phyloP scores from a whole-genome alignment of 2,329 filamentous ascomycete genomes.

The Epichloe festucae region DNA sequence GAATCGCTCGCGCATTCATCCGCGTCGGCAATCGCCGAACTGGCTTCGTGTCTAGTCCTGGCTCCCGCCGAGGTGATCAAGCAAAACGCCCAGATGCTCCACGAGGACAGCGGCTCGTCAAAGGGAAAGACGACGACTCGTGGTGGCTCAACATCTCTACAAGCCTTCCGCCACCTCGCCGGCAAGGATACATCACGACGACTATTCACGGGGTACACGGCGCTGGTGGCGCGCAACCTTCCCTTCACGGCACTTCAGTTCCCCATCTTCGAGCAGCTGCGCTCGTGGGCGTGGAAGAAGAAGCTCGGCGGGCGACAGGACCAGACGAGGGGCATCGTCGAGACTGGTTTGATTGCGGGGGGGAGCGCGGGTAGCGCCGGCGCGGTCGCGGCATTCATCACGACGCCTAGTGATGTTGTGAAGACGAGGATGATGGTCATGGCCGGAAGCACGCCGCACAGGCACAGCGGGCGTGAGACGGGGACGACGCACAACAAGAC shows the following conservation, averaged over 20 bases:
- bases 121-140: conserved; percentile 6
- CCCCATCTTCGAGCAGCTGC: conserved; percentile 67
- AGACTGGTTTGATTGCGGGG: conserved; percentile 59
- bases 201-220: conserved; percentile 61
- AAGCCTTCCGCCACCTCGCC: conserved; percentile 35
- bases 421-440: conserved; percentile 83
- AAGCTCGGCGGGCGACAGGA: conserved; percentile 15
- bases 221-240: conserved; percentile 68
- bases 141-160: conserved; percentile 29
- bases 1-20: conserved; percentile 57
- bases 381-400: conserved; percentile 62
- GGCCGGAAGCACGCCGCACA: conserved; percentile 24
- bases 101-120: conserved; percentile 9
- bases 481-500: conserved; percentile 8
- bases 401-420: conserved; percentile 78
- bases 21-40: conserved; percentile 65
- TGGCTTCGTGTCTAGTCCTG: conserved; percentile 74
- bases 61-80: conserved; percentile 87
- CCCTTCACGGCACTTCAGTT: conserved; percentile 85
- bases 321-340: conserved; percentile 31
- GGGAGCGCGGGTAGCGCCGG: conserved; percentile 62
- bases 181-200: conserved; percentile 44
- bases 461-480: conserved; percentile 11
- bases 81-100: conserved; percentile 82
- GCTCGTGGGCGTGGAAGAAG: conserved; percentile 35